Conservation (phyloP, 164 flowering plant species). For the Berberis thunbergii region DNA sequence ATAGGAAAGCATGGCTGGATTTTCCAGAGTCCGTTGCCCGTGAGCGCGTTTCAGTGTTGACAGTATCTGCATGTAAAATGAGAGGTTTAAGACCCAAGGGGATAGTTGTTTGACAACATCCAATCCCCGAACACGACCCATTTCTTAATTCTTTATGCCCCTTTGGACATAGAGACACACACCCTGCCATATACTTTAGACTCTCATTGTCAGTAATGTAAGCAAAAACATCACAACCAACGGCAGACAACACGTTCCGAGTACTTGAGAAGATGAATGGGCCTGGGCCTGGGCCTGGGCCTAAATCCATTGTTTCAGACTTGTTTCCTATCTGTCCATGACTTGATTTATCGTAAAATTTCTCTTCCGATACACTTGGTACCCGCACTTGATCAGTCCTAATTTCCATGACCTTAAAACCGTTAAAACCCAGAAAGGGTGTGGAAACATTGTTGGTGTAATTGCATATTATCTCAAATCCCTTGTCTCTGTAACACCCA, state of each 20-base stretch:
- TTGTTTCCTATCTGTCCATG: not conserved
- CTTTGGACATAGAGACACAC: constrained; percentile 14
- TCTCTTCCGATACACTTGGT: too few species aligned
- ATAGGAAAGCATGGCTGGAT: constrained; percentile 31
- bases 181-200: constrained; percentile 9
- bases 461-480: constrained; percentile 21
- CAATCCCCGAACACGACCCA: constrained; percentile 23
- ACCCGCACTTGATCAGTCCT: not conserved
- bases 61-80: not conserved
- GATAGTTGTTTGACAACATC: constrained; percentile 34
- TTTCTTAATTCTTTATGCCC: not conserved
- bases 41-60: constrained; percentile 1
- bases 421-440: not conserved
- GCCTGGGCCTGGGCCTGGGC: too few species aligned
- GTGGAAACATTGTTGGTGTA: not conserved
- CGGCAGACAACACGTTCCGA: constrained; percentile 23
- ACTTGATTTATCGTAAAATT: not conserved
- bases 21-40: constrained; percentile 9
- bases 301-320: not conserved
- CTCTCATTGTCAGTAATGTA: not conserved
- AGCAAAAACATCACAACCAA: constrained; percentile 25
- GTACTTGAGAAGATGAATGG: constrained; percentile 19
- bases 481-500: constrained; percentile 9
- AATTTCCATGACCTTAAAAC: not conserved
- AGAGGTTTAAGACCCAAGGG: constrained; percentile 11